Evolutionary conservation across 495 filamentous ascomycete species (phyloP).

Genomic region (Cercophora newfieldiana): DNA sequence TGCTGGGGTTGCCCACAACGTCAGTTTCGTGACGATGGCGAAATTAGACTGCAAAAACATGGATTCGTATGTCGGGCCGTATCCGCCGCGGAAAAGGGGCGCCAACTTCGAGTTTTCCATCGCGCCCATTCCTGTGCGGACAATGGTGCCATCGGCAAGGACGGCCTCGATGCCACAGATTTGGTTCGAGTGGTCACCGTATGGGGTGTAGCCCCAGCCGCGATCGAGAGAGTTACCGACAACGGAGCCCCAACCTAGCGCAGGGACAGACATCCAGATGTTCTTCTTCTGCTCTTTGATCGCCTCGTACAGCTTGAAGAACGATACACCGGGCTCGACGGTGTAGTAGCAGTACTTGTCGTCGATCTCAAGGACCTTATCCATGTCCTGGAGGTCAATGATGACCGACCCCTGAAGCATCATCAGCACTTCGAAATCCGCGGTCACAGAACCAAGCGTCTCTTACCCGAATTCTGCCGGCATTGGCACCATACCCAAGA

Average conservation of each 20-base stretch:
- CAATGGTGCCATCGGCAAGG: conserved; percentile 45
- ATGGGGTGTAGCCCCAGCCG: conserved; percentile 45
- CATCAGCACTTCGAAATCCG: too few relatives aligned
- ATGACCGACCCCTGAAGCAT: conserved; percentile 45
- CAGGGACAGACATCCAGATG: conserved; percentile 51
- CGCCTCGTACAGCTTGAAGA: conserved; percentile 51
- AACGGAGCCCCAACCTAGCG: conserved; percentile 55
- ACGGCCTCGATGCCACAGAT: conserved; percentile 51
- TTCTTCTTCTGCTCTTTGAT: conserved; percentile 45
- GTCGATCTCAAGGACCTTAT: conserved; percentile 54
- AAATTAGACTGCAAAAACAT: conserved; percentile 49
- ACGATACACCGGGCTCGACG: conserved; percentile 57
- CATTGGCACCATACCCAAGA: conserved; percentile 30
- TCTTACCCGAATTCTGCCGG: conserved; percentile 8
- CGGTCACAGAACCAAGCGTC: too few relatives aligned
- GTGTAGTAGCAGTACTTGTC: conserved; percentile 51
- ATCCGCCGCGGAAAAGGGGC: conserved; percentile 15
- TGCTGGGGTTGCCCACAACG: conserved; percentile 42
- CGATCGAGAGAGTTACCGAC: conserved; percentile 53
- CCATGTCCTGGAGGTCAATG: conserved; percentile 55
- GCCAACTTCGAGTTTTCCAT: conserved; percentile 23
- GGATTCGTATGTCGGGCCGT: conserved; percentile 35
- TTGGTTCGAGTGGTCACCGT: conserved; percentile 49
- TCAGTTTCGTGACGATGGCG: conserved; percentile 48
- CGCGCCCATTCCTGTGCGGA: conserved; percentile 51